Base-by-base conservation (phyloP, 805 yeast genomes). In the Yamadazyma scolyti region DNA sequence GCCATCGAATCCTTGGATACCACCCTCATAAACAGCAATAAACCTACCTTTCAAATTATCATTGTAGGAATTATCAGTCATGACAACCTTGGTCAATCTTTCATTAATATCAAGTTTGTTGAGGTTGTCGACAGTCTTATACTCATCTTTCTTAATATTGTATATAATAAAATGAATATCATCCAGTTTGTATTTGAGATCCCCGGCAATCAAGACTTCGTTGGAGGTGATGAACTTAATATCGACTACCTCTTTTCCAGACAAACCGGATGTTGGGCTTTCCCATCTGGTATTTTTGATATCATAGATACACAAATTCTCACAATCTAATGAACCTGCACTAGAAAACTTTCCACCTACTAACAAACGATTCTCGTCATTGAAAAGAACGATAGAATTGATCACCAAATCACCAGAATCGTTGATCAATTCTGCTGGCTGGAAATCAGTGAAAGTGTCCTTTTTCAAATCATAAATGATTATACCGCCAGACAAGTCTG, bases 321-420 rank as follows among this genome's bases (percentile, higher is more conserved):
- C 52, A 55, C 96, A 88, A 16, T 58, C 54, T 19, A 71, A 56
- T 4, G 74, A 59, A 0, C 82, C 79, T 2, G 83, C 79, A 13
- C 64, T 51, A 13, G 66, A 70, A 50, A 84, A 87, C 25, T 71
- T 65, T 15, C 97, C 96, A 23, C 83, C 95, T 9, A 84, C 84
- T 18, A 79, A 63, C 16, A 87, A 56, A 30, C 49, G 43, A n/a
- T 48, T 41, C 5, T 43, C 49, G 16, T 48, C 45, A 25, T 61
- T 66, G 36, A 56, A 54, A 20, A 52, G 48, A 4, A 52, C 68
- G 32, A 66, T 44, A 4, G 66, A 43, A 33, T 58, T 63, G n/a
- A 66, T 57, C 8, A 39, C 27, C 13, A 63, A 52, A 9, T 64
- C 62, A 6, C 52, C 47, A n/a, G 61, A 57, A 20, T 13, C n/a